Conservation (phyloP, 768 basidiomycete genomes). For the Tylopilus felleus region DNA sequence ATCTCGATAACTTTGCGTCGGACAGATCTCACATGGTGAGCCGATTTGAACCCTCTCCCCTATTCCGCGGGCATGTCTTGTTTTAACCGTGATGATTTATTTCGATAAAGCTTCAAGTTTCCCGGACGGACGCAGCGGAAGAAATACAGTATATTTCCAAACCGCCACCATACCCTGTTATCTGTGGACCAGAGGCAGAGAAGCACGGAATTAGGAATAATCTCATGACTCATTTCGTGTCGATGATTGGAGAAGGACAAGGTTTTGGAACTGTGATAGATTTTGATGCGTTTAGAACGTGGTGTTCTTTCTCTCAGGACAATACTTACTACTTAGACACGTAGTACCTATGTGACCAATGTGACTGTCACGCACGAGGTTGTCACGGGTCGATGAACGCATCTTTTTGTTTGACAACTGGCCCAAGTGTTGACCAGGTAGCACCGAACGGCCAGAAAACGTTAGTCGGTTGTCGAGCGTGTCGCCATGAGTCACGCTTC, state of each 20-base stretch:
- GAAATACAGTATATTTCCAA: conserved; percentile 37
- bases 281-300: conserved; percentile 19
- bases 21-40: conserved; percentile 75
- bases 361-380: conserved; percentile 21
- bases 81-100: not conserved
- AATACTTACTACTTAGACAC: too few species aligned
- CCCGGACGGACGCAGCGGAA: conserved; percentile 6
- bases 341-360: not conserved
- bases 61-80: conserved; percentile 6
- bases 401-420: conserved; percentile 15
- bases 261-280: conserved; percentile 43
- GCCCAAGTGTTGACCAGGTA: conserved; percentile 1
- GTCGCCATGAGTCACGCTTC: conserved; percentile 25
- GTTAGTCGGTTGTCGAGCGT: conserved; percentile 1
- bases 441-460: not conserved
- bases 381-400: conserved; percentile 20
- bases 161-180: conserved; percentile 48
- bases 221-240: conserved; percentile 57
- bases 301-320: conserved; percentile 14
- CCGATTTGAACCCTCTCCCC: conserved; percentile 7
- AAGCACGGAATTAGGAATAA: conserved; percentile 44
- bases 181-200: conserved; percentile 44
- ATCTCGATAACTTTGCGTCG: conserved; percentile 62
- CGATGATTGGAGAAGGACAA: conserved; percentile 37
- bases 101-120: conserved; percentile 6